Evolutionary conservation across 768 basidiomycete genomes (phyloP).

Genomic region (Glaciozyma antarctica): DNA sequence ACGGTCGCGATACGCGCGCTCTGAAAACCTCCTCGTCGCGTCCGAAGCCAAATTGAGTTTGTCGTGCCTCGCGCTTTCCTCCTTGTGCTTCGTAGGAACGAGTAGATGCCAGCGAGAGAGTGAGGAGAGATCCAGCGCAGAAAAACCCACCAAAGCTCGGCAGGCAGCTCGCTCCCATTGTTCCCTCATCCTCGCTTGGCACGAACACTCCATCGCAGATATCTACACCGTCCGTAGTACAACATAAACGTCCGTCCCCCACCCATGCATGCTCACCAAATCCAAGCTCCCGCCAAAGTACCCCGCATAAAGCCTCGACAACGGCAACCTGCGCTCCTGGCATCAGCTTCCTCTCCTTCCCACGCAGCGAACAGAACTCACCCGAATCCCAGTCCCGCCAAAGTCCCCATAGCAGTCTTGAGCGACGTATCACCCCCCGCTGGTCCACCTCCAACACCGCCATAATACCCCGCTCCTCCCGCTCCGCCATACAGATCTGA

Average conservation of each 20-base stretch:
- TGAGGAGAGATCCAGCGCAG: no score
- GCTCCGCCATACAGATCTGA: slow-evolving; percentile 47
- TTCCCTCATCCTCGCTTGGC: no score
- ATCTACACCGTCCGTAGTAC: no score
- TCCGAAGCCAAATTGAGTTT: no score
- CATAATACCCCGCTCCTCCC: slow-evolving; percentile 39
- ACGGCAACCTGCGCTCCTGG: slow-evolving; percentile 40
- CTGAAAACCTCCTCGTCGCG: no score
- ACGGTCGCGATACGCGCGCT: no score
- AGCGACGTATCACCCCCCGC: slow-evolving; percentile 65
- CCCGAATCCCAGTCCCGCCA: slow-evolving; percentile 82
- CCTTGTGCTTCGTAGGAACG: no score
- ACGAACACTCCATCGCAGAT: no score
- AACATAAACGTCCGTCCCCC: slow-evolving; percentile 49
- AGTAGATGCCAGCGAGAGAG: no score
- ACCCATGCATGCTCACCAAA: slow-evolving; percentile 69
- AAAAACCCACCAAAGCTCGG: no score
- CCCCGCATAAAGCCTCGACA: slow-evolving; percentile 61
- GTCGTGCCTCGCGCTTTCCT: no score
- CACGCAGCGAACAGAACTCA: slow-evolving; percentile 15
- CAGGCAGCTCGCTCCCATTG: no score
- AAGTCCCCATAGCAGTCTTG: slow-evolving; percentile 74
- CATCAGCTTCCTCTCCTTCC: neutral
- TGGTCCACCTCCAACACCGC: slow-evolving; percentile 54
- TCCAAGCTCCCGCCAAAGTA: slow-evolving; percentile 55